phyloP scores from a whole-genome alignment of 371 early-diverging fungal genomes.

The Apophysomyces ossiformis region DNA sequence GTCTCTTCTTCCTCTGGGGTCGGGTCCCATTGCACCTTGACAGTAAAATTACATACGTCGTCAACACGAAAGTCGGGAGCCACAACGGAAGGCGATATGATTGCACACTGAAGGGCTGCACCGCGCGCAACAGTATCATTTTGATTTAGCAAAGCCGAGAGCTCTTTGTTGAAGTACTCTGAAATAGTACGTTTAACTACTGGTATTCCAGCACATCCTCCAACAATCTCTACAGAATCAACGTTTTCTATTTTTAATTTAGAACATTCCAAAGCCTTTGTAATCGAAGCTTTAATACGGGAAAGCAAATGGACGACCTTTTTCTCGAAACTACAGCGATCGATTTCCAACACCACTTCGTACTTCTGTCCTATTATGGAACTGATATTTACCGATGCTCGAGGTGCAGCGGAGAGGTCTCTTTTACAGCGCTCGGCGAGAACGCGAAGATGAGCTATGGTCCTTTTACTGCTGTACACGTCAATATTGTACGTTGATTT shows the following conservation, averaged over 20 bases:
- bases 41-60: conserved; percentile 71
- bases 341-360: conserved; percentile 81
- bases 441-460: conserved; percentile 84
- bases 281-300: conserved; percentile 71
- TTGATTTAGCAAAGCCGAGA: conserved; percentile 91
- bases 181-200: conserved; percentile 83
- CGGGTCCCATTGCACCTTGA: conserved; percentile 68
- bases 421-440: conserved; percentile 95
- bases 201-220: conserved; percentile 93
- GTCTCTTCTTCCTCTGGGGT: conserved; percentile 69
- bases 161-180: conserved; percentile 80
- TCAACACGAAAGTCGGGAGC: conserved; percentile 90
- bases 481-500: conserved; percentile 92
- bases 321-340: conserved; percentile 81
- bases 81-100: conserved; percentile 91
- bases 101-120: conserved; percentile 94
- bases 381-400: conserved; percentile 89
- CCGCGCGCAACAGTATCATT: conserved; percentile 96
- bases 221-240: conserved; percentile 88
- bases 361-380: conserved; percentile 86
- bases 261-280: conserved; percentile 75
- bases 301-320: conserved; percentile 71
- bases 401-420: conserved; percentile 87
- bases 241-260: conserved; percentile 77
- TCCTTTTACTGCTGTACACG: conserved; percentile 83